Base-by-base conservation (phyloP, 805 yeast genomes). In the Saturnispora quitensis region DNA sequence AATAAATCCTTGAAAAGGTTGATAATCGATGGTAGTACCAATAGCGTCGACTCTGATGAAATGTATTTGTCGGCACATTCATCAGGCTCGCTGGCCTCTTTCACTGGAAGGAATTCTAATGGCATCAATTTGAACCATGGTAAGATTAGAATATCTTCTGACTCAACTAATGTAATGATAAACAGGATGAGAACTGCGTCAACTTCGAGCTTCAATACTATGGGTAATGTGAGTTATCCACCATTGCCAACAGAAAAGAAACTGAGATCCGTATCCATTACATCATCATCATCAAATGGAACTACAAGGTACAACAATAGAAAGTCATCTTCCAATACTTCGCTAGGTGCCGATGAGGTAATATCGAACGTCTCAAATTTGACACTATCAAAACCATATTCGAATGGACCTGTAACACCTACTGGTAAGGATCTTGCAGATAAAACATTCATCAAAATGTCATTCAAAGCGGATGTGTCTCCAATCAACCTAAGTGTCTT, bases 401-500 rank as follows among this genome's bases (percentile, higher is more conserved):
- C 52, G 10, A 45, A 44, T 17, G 46, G 27, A 10, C 24, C 54
- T 3, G 15, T 43, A 25, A 40, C 36, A 8, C 46, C 51, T 9
- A 47, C 49, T 8, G 28, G 18, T 8, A 13, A 38, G 10, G 47
- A 28, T 8, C 43, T 38, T 33, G 50, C 47, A 28, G 50, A 56
- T 36, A 49, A 51, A 25, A 53, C 62, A 8, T 62, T 62, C 54
- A 64, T 68, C 48, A 63, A 63, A 45, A 48, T 67, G 43, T 53
- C 56, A 10, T 77, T 70, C 61, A 72, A 72, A 38, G 60, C 70
- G 9, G 70, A 71, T 35, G 61, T 70, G 20, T 77, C 76, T 56
- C 77, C 85, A 15, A 82, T 88, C 57, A 78, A 87, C 48, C 70
- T 84, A 57, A 75, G 85, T 56, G 82, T 87, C 3, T 78, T 85